phyloP scores from a whole-genome alignment of 1,284 basidiomycete species.

The Caloboletus firmus region DNA sequence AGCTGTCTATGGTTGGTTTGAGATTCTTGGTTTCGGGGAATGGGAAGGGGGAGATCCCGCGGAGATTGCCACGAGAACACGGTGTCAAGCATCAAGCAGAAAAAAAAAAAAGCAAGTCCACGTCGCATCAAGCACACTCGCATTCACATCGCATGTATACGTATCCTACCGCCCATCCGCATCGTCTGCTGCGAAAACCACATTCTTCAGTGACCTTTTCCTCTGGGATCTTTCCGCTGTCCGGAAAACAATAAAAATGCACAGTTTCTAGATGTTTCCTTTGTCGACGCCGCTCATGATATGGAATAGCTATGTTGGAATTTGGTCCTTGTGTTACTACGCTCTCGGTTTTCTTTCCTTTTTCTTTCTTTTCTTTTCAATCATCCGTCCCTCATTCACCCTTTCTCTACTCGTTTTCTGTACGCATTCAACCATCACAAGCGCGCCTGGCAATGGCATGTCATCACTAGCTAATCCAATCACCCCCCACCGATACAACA shows the following conservation, averaged over 20 bases:
- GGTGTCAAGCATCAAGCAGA: neutral
- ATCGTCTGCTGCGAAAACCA: neutral
- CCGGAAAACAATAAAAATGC: slow-evolving; percentile 5
- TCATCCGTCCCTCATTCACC: neutral
- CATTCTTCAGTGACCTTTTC: neutral
- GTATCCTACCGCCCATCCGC: slow-evolving; percentile 1
- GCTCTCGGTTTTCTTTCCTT: neutral
- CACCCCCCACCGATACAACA: neutral
- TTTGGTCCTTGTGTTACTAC: slow-evolving; percentile 11
- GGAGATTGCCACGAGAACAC: neutral
- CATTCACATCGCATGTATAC: slow-evolving; percentile 13
- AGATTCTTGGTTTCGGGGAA: slow-evolving; percentile 12
- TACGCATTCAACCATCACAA: neutral
- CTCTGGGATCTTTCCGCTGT: slow-evolving; percentile 10
- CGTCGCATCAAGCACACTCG: slow-evolving; percentile 2
- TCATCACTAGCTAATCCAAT: neutral
- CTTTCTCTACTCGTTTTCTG: neutral
- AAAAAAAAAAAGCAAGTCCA: neutral
- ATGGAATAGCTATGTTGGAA: slow-evolving; percentile 6
- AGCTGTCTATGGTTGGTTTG: neutral
- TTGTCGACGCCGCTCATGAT: slow-evolving; percentile 3
- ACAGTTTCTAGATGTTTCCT: slow-evolving; percentile 8
- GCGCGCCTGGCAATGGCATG: neutral
- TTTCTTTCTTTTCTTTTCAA: neutral
- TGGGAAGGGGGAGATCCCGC: slow-evolving; percentile 14